A percentile compares a stretch with the other conserved stretches of the same genome.
phyloP scores from a whole-genome alignment of 1,284 basidiomycete species.

The Trichosporon sp. region DNA sequence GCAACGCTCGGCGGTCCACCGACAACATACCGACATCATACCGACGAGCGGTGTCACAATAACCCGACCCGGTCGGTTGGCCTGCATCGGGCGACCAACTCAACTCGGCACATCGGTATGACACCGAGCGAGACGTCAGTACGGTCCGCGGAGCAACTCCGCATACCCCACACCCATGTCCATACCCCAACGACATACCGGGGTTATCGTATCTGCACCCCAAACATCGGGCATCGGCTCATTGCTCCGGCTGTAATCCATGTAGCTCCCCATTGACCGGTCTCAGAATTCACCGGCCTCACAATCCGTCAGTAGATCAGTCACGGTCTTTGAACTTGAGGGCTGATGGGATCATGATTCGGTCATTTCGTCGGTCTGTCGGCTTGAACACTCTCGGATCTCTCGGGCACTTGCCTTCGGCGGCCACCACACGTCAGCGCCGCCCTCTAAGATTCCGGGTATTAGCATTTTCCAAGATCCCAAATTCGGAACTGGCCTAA shows the following conservation, averaged over 20 bases:
- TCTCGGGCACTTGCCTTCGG: not conserved
- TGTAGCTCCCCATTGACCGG: too few species aligned
- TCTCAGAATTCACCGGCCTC: too few species aligned
- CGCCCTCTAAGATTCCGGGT: too few species aligned
- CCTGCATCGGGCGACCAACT: too few species aligned
- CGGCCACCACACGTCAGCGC: too few species aligned
- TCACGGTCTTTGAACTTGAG: not conserved
- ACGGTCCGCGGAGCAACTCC: not conserved
- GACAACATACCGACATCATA: too few species aligned
- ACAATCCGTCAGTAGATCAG: not conserved
- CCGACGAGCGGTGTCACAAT: not conserved
- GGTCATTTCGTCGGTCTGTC: not conserved
- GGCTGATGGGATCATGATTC: not conserved
- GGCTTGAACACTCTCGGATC: too few species aligned
- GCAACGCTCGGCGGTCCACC: too few species aligned
- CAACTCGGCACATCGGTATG: not conserved
- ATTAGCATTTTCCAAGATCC: too few species aligned
- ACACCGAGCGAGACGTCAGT: not conserved
- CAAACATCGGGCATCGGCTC: not conserved
- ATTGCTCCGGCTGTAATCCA: not conserved
- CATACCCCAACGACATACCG: not conserved
- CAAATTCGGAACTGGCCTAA: too few species aligned
- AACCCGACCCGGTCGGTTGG: not conserved
- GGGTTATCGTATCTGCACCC: too few species aligned
- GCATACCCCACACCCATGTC: not conserved